Base-by-base conservation (phyloP, 2,329 filamentous ascomycete genomes). In the Monilinia fructicola region DNA sequence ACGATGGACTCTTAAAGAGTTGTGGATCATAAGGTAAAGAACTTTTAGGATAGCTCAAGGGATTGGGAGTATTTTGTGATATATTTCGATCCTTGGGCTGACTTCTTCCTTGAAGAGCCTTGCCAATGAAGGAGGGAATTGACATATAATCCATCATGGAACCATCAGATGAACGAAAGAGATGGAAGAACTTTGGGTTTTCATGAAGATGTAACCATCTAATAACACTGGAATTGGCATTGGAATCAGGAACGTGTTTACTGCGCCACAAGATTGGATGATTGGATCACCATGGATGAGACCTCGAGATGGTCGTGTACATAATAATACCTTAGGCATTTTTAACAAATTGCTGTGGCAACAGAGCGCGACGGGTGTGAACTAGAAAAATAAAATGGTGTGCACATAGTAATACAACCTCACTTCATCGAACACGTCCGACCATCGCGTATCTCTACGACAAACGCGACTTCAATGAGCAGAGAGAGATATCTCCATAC, bases 21-120 rank as follows among this genome's bases (percentile, higher is more conserved):
- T 71, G 66, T 11, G 66, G 42, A 54, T 69, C 71, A 67, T 76
- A 76, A 14, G 72, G 67, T 26, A 67, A 48, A 18, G 65, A 65
- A 55, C 69, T 71, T 48, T 75, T 75, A 7, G 75, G 74, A 68
- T 74, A 77, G 23, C 70, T 75, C 21, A 76, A 65, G 21, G 75
- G 75, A 67, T 75, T 76, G 16, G 62, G 54, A 28, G 50, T 38
- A 60, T 70, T 70, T 16, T 23, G 38, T 52, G 60, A 53, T 54
- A 16, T 38, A 35, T 55, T 38, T 28, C 12, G 23, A 31, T 53
- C n/a, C 23, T 53, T 23, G 21, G 18, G 7, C 52, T 59, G 38
- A 18, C 18, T 52, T 60, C 38, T 54, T 60, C 46, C 46, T 60
- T 62, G 46, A 42, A 44, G 28, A 60, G 44, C 28, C 35, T 64